Evolutionary conservation across 768 basidiomycete genomes (phyloP), one percentile per base, ranked within the genome.

Genomic region (Suillus alpinus): DNA sequence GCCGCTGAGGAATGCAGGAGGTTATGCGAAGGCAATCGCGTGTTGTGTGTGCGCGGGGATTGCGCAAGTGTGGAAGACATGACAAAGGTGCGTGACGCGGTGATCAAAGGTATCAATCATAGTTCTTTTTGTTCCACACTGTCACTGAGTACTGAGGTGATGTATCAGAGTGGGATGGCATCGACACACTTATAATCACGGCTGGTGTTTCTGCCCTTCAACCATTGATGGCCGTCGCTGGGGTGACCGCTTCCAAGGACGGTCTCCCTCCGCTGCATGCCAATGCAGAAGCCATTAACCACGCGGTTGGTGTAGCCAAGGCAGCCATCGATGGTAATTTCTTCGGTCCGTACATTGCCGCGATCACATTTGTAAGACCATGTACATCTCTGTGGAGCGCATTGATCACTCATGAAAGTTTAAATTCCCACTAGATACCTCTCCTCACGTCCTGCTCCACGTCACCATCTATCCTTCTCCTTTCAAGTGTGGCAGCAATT

Each of bases 161-260:
- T 47, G 6, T 34, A n/a, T 1, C 62, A 95, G 94, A 79, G 64
- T 95, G 93, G 92, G 77, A 75, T 1, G 91, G 93, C 16, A 65
- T 95, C 1, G 94, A 96, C 71, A 96, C 94, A 0, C 69, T 96
- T 6, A 76, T 94, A 34, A 83, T 96, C 39, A 82, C 84, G 36
- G 93, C 94, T 3, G 95, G 95, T 4, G 90, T 95, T 0, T 92
- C 92, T 0, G 87, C 93, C 12, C 78, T 94, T 3, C 85, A 83
- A 57, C 89, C 94, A 0, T 76, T 96, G 29, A 78, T 95, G 71
- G 81, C 84, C 2, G 73, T 92, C 10, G 88, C 91, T 16, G 89
- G 87, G 2, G 76, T 83, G 0, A 75, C 82, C 52, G 67, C 74
- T 62, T 62, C 67, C 26, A 53, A 44, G 1, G 70, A 64, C 12